Base-by-base conservation (phyloP, 345 rosid genomes). In the Iberis pinnata region DNA sequence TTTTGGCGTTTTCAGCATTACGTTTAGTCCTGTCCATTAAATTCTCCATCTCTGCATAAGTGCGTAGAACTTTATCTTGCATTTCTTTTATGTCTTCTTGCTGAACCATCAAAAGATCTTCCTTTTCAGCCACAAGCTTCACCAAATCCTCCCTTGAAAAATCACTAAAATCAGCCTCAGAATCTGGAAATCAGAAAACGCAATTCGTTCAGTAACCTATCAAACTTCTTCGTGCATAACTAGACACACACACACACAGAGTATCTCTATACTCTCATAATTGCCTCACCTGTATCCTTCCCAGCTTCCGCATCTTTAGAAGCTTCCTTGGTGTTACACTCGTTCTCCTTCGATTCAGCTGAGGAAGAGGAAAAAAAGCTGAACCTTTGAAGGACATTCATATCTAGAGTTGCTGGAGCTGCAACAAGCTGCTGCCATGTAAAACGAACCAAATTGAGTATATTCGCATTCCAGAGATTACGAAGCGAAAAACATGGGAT, bases 11-110 rank as follows among this genome's bases (percentile, higher is more conserved):
- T 56, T 88, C 97, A 6, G 98, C 82, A 73, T 85, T 84, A 33
- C 98, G 93, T 65, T 72, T 81, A 24, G 89, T 86, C 62, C 95
- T 81, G 55, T 73, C 88, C 81, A 75, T 78, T 29, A 85, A 72
- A 77, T 92, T 92, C 76, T 92, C 88, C 88, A 75, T 78, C 73
- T 92, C 98, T 5, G 95, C 97, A 62, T 70, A 76, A 17, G 78
- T 45, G 2, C 90, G 83, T 27, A 88, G 80, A 63, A 81, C 76
- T 45, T 85, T 85, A 60, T 92, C 94, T 73, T 88, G 43, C 94
- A 92, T 78, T 56, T 67, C 53, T 51, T 73, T 75, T 4, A 85
- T 58, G 60, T 81, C 87, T 71, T 73, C 68, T 46, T 76, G 72
- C 72, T 88, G 87, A 27, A 18, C 54, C 61, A 76, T 79, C 70